Evolutionary conservation across 257 asterid genomes (phyloP).

Genomic region (Solanum tacnaense): DNA sequence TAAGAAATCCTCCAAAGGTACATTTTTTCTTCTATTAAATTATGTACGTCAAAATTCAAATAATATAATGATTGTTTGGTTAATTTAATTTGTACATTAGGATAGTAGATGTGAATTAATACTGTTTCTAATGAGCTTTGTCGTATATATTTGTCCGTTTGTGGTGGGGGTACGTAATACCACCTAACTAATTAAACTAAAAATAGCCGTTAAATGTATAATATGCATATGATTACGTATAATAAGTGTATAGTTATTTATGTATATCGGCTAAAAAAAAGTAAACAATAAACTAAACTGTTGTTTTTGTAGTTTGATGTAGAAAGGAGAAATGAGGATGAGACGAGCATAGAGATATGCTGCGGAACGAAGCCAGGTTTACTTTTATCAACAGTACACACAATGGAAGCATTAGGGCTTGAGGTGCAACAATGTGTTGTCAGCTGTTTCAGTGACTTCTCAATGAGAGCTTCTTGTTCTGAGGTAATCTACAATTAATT

Average conservation of each 20-base stretch:
- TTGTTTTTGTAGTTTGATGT: constrained; percentile 47
- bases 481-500: constrained; percentile 31
- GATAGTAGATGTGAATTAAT: not conserved
- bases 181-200: not conserved
- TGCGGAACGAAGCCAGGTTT: constrained; percentile 70
- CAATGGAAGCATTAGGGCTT: constrained; percentile 69
- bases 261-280: not conserved
- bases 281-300: not conserved
- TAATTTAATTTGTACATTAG: not conserved
- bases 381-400: constrained; percentile 52
- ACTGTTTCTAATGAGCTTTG: not conserved
- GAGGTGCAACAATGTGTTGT: constrained; percentile 79
- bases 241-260: not conserved
- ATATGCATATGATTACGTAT: too few relatives aligned
- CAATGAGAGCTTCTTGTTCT: constrained; percentile 70
- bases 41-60: not conserved
- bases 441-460: constrained; percentile 76
- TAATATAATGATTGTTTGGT: not conserved
- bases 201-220: not conserved
- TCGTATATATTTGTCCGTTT: not conserved
- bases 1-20: constrained; percentile 65
- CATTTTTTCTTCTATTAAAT: not conserved
- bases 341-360: constrained; percentile 50
- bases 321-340: constrained; percentile 38
- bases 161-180: not conserved